Conservation (phyloP, 805 yeast species). For the Kuraishia molischiana region DNA sequence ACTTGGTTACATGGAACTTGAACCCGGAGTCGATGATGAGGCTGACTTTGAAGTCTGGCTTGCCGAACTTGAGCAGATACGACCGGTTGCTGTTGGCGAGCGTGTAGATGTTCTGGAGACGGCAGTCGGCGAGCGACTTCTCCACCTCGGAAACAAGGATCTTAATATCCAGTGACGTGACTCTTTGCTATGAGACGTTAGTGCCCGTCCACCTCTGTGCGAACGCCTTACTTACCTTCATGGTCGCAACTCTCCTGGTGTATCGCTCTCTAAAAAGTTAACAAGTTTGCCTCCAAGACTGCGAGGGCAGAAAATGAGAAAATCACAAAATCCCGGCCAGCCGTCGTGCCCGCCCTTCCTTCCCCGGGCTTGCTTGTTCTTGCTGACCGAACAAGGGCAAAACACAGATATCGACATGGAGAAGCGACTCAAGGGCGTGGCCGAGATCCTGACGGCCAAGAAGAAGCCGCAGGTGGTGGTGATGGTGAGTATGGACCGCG, state of each 20-base stretch:
- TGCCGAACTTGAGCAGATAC: constrained; percentile 67
- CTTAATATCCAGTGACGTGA: constrained; percentile 75
- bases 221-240: constrained; percentile 1
- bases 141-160: constrained; percentile 60
- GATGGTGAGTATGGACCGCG: constrained; percentile 27
- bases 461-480: constrained; percentile 38
- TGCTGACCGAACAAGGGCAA: too few species aligned
- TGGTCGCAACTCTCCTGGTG: not conserved
- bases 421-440: constrained; percentile 11
- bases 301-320: not conserved
- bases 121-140: constrained; percentile 43
- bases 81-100: constrained; percentile 62
- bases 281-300: not conserved
- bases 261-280: too few species aligned
- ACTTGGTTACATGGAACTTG: constrained; percentile 69
- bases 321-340: too few species aligned
- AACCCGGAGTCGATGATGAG: constrained; percentile 82
- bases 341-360: too few species aligned
- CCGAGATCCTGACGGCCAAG: constrained; percentile 10
- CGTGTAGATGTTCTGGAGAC: constrained; percentile 82
- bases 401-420: too few species aligned
- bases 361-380: too few species aligned
- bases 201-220: too few species aligned
- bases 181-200: constrained; percentile 51
- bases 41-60: constrained; percentile 72